A percentile compares a stretch with the other conserved stretches of the same genome.
Evolutionary conservation across 2,329 filamentous ascomycete species (phyloP).

Genomic region (Arthrinium phaeospermum): DNA sequence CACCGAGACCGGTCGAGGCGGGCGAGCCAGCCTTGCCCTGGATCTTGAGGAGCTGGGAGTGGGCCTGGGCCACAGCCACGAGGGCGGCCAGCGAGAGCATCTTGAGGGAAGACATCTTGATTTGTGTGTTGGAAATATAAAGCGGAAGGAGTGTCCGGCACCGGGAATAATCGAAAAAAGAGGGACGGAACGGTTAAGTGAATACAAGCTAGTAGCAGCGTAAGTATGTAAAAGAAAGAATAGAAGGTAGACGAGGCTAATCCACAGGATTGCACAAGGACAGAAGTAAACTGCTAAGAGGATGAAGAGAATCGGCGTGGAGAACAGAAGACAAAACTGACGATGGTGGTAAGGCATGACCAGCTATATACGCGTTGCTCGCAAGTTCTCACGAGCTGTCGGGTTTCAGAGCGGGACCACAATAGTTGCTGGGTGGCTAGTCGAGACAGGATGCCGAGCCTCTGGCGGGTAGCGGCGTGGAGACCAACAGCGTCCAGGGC

Average conservation of each 20-base stretch:
- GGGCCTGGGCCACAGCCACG: slow-evolving; percentile 44
- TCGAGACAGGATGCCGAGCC: slow-evolving; percentile 4
- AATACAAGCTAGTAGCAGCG: slow-evolving; percentile 20
- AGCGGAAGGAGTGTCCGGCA: slow-evolving; percentile 38
- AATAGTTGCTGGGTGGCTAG: slow-evolving; percentile 10
- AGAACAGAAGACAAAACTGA: slow-evolving; percentile 18
- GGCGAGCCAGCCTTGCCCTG: slow-evolving; percentile 53
- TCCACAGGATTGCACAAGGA: slow-evolving; percentile 36
- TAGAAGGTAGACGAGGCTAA: slow-evolving; percentile 22
- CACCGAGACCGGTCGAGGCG: slow-evolving; percentile 55
- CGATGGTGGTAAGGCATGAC: slow-evolving; percentile 19
- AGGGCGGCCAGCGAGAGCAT: slow-evolving; percentile 42
- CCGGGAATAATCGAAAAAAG: slow-evolving; percentile 36
- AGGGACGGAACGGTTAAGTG: slow-evolving; percentile 23
- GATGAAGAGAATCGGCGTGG: slow-evolving; percentile 32
- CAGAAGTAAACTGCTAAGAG: slow-evolving; percentile 29
- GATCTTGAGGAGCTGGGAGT: slow-evolving; percentile 54
- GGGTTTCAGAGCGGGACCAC: slow-evolving; percentile 8
- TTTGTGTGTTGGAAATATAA: slow-evolving; percentile 30
- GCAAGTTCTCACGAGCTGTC: slow-evolving; percentile 15
- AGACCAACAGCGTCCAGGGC: background rate
- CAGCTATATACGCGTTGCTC: slow-evolving; percentile 23
- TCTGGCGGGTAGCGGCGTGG: slow-evolving; percentile 1
- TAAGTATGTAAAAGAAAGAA: slow-evolving; percentile 22
- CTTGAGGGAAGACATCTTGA: slow-evolving; percentile 45